Conservation (phyloP, 2,329 filamentous ascomycete genomes). For the Fusarium tanahbumbuense region DNA sequence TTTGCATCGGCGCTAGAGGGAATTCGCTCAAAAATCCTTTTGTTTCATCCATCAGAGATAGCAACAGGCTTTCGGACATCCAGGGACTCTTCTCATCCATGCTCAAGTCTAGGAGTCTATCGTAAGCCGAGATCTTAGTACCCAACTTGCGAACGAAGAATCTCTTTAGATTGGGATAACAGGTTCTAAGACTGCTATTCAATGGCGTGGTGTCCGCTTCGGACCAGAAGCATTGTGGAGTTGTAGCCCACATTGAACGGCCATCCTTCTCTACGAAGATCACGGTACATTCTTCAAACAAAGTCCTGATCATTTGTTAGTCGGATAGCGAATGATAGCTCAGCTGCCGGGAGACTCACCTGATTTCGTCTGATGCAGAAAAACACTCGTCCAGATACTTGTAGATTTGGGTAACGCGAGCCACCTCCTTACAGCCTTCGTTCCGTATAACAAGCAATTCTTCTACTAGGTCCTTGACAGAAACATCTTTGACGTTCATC, state of each 20-base stretch:
- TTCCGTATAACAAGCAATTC: slow-evolving; percentile 6
- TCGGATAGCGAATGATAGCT: fast-evolving
- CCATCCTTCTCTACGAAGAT: slow-evolving; percentile 1
- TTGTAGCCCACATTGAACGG: slow-evolving; percentile 8
- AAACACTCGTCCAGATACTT: slow-evolving; percentile 14
- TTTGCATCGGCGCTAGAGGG: slow-evolving; percentile 9
- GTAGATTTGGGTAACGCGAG: slow-evolving; percentile 1
- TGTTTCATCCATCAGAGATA: slow-evolving; percentile 5
- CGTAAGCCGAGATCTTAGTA: slow-evolving; percentile 10
- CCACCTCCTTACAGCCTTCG: neutral
- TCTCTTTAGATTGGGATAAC: neutral
- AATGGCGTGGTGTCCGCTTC: slow-evolving; percentile 4
- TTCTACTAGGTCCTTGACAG: neutral
- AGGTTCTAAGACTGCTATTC: slow-evolving; percentile 3
- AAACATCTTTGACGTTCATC: slow-evolving; percentile 11
- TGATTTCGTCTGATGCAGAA: neutral
- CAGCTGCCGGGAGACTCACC: neutral
- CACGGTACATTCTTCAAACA: slow-evolving; percentile 7
- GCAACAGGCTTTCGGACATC: neutral
- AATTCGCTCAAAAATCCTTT: neutral
- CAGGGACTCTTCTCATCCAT: neutral
- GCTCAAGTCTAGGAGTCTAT: slow-evolving; percentile 8
- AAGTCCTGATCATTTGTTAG: slow-evolving; percentile 10
- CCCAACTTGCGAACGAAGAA: slow-evolving; percentile 25
- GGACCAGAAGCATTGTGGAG: slow-evolving; percentile 27